Percentiles rank a stretch among this genome's conserved stretches.
Conservation (phyloP, 805 yeast genomes). For the Sungouiozyma intestinalis region DNA sequence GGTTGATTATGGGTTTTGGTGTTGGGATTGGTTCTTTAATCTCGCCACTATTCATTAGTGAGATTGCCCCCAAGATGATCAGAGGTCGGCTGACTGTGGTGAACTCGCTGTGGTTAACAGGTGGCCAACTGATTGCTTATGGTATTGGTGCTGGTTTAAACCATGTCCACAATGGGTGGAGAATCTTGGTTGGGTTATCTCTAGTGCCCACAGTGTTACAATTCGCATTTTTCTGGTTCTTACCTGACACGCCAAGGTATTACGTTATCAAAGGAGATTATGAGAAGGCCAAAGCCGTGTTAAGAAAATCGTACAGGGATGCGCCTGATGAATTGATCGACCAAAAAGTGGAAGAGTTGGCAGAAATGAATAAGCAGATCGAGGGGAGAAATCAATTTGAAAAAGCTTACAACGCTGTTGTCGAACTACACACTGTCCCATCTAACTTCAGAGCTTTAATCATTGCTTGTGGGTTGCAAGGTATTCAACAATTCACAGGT, state of each 20-base stretch:
- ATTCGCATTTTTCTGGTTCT: slow-evolving; percentile 62
- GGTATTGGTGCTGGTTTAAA: slow-evolving; percentile 85
- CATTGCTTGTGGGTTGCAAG: slow-evolving; percentile 88
- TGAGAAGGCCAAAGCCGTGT: slow-evolving; percentile 57
- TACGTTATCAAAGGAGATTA: slow-evolving; percentile 60
- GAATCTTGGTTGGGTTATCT: slow-evolving; percentile 82
- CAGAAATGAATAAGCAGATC: slow-evolving; percentile 35
- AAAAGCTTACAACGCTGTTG: slow-evolving; percentile 51
- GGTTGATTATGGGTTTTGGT: slow-evolving; percentile 91
- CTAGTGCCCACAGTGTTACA: slow-evolving; percentile 80
- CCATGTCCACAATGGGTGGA: slow-evolving; percentile 76
- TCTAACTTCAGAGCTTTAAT: slow-evolving; percentile 83
- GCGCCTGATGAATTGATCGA: slow-evolving; percentile 57
- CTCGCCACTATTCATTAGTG: slow-evolving; percentile 89
- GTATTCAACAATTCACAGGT: slow-evolving; percentile 93
- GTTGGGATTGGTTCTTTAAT: slow-evolving; percentile 91
- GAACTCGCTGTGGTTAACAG: slow-evolving; percentile 83
- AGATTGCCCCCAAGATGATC: slow-evolving; percentile 83
- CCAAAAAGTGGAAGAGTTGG: slow-evolving; percentile 57
- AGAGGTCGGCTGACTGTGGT: slow-evolving; percentile 87
- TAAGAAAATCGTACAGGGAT: slow-evolving; percentile 50
- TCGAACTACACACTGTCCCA: slow-evolving; percentile 53
- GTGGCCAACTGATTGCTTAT: slow-evolving; percentile 91
- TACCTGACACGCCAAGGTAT: slow-evolving; percentile 94
- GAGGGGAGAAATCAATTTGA: slow-evolving; percentile 38